phyloP scores from a whole-genome alignment of 2,329 filamentous ascomycete genomes.

The Hymenoscyphus occultus region DNA sequence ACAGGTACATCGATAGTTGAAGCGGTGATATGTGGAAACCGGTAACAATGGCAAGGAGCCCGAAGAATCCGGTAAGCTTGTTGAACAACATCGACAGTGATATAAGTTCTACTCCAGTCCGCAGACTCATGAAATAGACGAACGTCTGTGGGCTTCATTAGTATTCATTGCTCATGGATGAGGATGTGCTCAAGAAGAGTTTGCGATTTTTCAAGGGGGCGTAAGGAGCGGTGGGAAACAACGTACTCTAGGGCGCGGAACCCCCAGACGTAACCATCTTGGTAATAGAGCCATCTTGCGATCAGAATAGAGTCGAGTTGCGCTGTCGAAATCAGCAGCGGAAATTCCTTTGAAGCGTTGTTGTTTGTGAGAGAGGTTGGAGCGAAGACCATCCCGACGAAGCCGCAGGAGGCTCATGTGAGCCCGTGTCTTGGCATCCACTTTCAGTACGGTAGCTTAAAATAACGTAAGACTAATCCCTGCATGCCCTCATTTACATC shows the following conservation, averaged over 20 bases:
- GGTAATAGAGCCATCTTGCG: slow-evolving; percentile 31
- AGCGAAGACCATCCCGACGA: neutral
- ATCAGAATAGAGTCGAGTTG: neutral
- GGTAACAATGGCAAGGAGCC: slow-evolving; percentile 82
- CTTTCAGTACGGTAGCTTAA: too few species aligned
- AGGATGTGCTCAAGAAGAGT: neutral
- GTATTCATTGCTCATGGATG: slow-evolving; percentile 4
- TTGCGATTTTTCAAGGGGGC: neutral
- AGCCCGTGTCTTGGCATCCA: neutral
- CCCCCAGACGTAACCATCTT: slow-evolving; percentile 31
- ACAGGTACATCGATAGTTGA: slow-evolving; percentile 89
- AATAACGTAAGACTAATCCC: too few species aligned
- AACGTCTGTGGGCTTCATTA: slow-evolving; percentile 60
- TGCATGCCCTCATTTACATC: too few species aligned
- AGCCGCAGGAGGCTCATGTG: slow-evolving; percentile 4
- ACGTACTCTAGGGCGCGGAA: slow-evolving; percentile 35
- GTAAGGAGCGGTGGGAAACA: neutral
- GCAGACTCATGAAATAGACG: slow-evolving; percentile 80
- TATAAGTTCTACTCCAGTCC: slow-evolving; percentile 82
- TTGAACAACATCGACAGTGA: slow-evolving; percentile 82
- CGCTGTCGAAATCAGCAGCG: neutral
- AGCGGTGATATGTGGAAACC: slow-evolving; percentile 79
- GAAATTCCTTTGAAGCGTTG: slow-evolving; percentile 8
- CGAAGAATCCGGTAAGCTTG: slow-evolving; percentile 88
- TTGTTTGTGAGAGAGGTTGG: neutral